Evolutionary conservation across 176 grass and related monocot genomes (phyloP).

Genomic region (Oryza rufipogon): DNA sequence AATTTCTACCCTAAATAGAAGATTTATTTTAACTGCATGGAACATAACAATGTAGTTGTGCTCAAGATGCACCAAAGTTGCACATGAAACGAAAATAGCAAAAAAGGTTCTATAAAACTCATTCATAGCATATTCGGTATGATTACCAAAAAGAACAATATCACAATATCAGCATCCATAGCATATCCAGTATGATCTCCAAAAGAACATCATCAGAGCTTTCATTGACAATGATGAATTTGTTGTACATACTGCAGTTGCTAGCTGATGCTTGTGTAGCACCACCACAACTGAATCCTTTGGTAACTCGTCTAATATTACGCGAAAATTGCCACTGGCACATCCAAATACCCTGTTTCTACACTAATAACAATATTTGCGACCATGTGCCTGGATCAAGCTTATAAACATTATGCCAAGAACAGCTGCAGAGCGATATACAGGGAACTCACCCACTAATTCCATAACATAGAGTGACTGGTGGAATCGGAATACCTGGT

Average conservation of each 20-base stretch:
- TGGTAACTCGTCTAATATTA: conserved; percentile 20
- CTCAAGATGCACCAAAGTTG: conserved; percentile 19
- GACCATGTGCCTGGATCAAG: conserved; percentile 36
- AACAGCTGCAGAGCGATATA: conserved; percentile 47
- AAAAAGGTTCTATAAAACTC: conserved; percentile 2
- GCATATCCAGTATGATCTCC: neutral
- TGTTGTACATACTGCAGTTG: neutral
- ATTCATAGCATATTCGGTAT: neutral
- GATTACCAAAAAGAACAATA: neutral
- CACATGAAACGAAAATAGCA: neutral
- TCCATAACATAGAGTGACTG: conserved; percentile 49
- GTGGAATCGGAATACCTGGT: conserved; percentile 54
- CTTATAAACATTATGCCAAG: conserved; percentile 30
- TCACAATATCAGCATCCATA: neutral
- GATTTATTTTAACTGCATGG: conserved; percentile 15
- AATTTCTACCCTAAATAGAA: neutral
- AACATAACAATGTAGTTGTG: conserved; percentile 32
- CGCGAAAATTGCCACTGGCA: neutral
- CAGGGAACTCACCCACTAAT: conserved; percentile 55
- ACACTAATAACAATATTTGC: conserved; percentile 23
- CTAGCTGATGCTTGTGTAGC: conserved; percentile 1
- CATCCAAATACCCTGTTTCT: conserved; percentile 24
- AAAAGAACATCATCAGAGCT: neutral
- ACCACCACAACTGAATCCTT: neutral
- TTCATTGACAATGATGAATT: neutral